Base-by-base conservation (phyloP, 2,329 filamentous ascomycete genomes). In the Leptoxyphium fumago region DNA sequence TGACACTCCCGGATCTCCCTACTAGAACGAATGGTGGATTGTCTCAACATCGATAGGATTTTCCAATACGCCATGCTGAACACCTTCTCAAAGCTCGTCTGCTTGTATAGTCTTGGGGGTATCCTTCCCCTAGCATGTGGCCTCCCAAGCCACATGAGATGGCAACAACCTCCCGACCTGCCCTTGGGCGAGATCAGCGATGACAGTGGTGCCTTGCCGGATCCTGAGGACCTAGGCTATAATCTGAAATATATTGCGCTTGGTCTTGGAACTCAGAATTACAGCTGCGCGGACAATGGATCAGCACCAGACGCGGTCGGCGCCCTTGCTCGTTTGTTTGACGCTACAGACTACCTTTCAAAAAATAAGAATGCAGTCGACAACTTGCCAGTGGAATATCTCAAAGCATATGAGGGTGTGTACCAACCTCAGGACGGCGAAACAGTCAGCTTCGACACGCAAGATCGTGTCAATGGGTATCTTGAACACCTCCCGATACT, bases 231-330 rank as follows among this genome's bases (percentile, higher is more conserved):
- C 21, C 11, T 18, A 11, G 38, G 17, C 21, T 28, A 18, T 17
- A 42, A 46, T 5, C 54, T 57, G 29, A 55, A 55, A 45, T 54
- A 54, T 63, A 72, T 82, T 48, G 70, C 69, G 45, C 62, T 82
- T 38, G 78, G 78, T 51, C 72, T 78, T 52, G 78, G 78, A 45
- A 73, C 78, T 53, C 78, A 82, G 55, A 82, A 82, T 70, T 82
- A 82, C 67, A 78, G 74, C 32, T 82, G 78, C 61, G 57, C 49
- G 11, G 48, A 43, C 26, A 41, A 43, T 34, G 48, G 45, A 28
- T 58, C 57, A 2, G 50, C 53, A 0, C 63, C 68, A 28, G 53
- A 53, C 5, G 60, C 66, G 42, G 69, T 70, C 36, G 64, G 66
- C n/a, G 58, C 64, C 41, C 54, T 64, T 6, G 52, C 64, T n/a